Percentiles rank a stretch among this genome's conserved stretches.
phyloP scores from a whole-genome alignment of 1,284 basidiomycete species.

The Neonothopanus nambi region DNA sequence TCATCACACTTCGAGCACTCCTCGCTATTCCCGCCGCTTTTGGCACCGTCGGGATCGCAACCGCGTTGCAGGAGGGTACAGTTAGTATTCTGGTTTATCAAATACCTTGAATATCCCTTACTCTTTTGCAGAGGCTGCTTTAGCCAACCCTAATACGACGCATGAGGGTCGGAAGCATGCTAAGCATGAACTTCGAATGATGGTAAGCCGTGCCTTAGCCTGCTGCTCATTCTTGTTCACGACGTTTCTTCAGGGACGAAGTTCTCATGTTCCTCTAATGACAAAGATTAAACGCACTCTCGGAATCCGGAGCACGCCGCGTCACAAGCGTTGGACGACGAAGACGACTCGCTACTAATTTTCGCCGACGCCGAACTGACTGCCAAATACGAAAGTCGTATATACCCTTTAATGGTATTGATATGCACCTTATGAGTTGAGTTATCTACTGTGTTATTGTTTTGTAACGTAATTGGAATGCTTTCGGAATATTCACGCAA shows the following conservation, averaged over 20 bases:
- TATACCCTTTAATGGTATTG: no score
- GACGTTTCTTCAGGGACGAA: conserved; percentile 33
- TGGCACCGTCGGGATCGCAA: conserved; percentile 41
- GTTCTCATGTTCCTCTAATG: conserved; percentile 49
- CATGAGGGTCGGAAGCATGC: conserved; percentile 43
- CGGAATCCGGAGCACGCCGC: conserved; percentile 48
- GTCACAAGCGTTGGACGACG: conserved; percentile 17
- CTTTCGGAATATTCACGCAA: no score
- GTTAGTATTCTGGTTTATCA: conserved; percentile 29
- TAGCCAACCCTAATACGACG: conserved; percentile 52
- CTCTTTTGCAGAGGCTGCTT: conserved; percentile 40
- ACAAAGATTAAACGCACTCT: conserved; percentile 51
- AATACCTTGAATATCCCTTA: not conserved
- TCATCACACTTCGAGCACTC: conserved; percentile 18
- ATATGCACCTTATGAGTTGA: not conserved
- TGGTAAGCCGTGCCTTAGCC: conserved; percentile 34
- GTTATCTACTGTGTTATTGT: no score
- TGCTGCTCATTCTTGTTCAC: not conserved
- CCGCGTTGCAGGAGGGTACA: conserved; percentile 49
- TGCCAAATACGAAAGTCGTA: no score
- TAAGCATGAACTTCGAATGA: conserved; percentile 43
- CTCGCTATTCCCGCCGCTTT: conserved; percentile 25
- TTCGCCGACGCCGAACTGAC: no score
- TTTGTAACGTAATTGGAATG: no score
- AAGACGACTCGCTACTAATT: no score